Conservation (phyloP, 2,329 filamentous ascomycete species). For the Apiospora saccharicola region DNA sequence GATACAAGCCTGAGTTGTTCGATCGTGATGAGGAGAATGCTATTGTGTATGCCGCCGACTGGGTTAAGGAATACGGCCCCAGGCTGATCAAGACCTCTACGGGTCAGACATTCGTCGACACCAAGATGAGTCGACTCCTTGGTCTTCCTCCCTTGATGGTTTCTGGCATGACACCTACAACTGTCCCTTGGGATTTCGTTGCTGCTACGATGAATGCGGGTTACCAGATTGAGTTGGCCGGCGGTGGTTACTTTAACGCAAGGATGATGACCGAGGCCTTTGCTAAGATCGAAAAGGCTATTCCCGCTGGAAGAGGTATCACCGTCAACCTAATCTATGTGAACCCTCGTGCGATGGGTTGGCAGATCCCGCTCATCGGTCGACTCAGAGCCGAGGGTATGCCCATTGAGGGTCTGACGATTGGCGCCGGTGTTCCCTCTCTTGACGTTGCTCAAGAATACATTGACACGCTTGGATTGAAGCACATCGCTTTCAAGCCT, state of each 20-base stretch:
- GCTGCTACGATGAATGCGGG: conserved; percentile 92
- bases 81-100: conserved; percentile 87
- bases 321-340: conserved; percentile 92
- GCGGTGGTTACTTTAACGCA: conserved; percentile 87
- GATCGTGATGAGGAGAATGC: conserved; percentile 95
- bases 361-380: conserved; percentile 88
- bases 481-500: conserved; percentile 95
- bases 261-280: conserved; percentile 85
- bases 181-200: conserved; percentile 90
- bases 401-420: conserved; percentile 89
- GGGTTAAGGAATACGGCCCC: conserved; percentile 98
- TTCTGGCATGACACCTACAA: conserved; percentile 91
- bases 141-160: conserved; percentile 89
- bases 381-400: conserved; percentile 84
- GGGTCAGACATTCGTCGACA: conserved; percentile 92
- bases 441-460: conserved; percentile 94
- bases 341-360: conserved; percentile 86
- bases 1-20: conserved; percentile 97
- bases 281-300: conserved; percentile 82
- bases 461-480: conserved; percentile 89
- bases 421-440: conserved; percentile 91
- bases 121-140: conserved; percentile 90
- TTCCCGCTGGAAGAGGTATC: conserved; percentile 86
- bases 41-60: conserved; percentile 93
- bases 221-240: conserved; percentile 91